Percentiles rank a stretch among this genome's conserved stretches.
Evolutionary conservation across 2,329 filamentous ascomycete genomes (phyloP).

Genomic region (Thelonectria discophora): DNA sequence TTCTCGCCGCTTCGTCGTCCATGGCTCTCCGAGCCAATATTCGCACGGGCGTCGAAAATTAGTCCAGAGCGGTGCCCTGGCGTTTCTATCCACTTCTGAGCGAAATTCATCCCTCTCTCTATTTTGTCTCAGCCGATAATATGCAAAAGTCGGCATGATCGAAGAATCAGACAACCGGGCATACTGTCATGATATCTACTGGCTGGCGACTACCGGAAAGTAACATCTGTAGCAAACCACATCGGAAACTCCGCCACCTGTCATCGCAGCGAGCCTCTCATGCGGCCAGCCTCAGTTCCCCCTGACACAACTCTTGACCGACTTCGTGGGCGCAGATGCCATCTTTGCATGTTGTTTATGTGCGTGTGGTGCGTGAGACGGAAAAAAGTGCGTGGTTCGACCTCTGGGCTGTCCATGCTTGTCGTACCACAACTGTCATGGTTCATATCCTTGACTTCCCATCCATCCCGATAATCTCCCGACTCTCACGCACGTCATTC

Average conservation of each 20-base stretch:
- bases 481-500: constrained; percentile 11
- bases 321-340: constrained; percentile 8
- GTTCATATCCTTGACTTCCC: constrained; percentile 11
- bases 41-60: too few species aligned
- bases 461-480: constrained; percentile 9
- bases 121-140: background rate
- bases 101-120: background rate
- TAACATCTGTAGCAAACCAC: background rate
- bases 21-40: background rate
- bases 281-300: constrained; percentile 5
- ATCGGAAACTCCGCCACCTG: constrained; percentile 19
- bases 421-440: constrained; percentile 28
- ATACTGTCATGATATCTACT: constrained; percentile 1
- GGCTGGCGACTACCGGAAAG: background rate
- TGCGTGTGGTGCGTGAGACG: constrained; percentile 22
- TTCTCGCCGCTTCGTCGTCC: background rate
- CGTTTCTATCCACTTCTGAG: background rate
- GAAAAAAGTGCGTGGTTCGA: constrained; percentile 27
- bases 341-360: constrained; percentile 11
- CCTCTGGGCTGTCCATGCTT: constrained; percentile 17
- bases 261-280: constrained; percentile 15
- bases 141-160: background rate
- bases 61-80: background rate
- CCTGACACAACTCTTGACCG: constrained; percentile 17
- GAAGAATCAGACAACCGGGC: constrained; percentile 2